Conservation (phyloP, 176 grass and related monocot genomes). For the Microstegium vimineum region DNA sequence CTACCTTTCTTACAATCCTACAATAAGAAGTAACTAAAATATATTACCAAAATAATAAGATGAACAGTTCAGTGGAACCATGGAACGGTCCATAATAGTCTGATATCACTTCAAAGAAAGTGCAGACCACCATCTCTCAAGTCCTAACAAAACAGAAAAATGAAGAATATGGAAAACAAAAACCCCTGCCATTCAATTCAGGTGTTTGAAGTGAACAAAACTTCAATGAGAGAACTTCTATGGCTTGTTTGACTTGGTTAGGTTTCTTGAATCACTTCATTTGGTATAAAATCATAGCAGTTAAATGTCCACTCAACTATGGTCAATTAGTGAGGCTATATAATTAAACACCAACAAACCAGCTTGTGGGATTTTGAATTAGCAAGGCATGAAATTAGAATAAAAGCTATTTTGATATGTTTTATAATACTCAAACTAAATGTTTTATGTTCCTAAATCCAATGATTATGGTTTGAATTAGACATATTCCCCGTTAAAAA, state of each 20-base stretch:
- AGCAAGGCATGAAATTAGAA: neutral
- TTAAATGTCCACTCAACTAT: neutral
- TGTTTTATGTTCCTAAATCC: neutral
- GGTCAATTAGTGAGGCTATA: neutral
- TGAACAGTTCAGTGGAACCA: conserved; percentile 1
- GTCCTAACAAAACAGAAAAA: neutral
- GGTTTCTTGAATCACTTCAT: neutral
- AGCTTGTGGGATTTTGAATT: neutral
- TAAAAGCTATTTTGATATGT: neutral
- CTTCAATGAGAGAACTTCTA: neutral
- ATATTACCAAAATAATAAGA: conserved; percentile 12
- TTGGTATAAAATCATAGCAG: neutral
- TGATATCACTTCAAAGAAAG: neutral
- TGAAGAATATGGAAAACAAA: neutral
- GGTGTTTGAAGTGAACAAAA: neutral
- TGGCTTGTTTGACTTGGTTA: neutral
- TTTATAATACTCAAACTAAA: neutral
- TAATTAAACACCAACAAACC: neutral
- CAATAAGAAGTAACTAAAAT: neutral
- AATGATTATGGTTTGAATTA: neutral
- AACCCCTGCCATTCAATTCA: neutral
- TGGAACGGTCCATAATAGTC: neutral
- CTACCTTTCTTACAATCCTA: too few relatives aligned
- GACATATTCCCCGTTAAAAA: neutral
- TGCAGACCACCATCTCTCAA: neutral